phyloP scores from a whole-genome alignment of 805 yeast genomes.

The Myxozyma melibiosi region DNA sequence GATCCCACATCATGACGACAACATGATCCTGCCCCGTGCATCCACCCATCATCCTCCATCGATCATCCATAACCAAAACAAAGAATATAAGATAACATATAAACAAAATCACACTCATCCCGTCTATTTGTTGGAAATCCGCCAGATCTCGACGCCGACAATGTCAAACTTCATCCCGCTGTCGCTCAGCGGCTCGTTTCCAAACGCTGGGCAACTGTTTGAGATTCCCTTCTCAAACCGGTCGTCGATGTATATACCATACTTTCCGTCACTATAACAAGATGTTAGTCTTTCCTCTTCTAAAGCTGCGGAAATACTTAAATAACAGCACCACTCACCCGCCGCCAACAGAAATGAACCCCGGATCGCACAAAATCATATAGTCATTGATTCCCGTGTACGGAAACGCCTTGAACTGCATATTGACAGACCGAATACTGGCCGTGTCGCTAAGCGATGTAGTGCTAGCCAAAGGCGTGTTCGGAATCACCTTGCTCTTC shows the following conservation, averaged over 20 bases:
- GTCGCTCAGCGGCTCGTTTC: conserved; percentile 76
- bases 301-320: background rate
- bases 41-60: too few species aligned
- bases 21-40: too few species aligned
- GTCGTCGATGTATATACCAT: conserved; percentile 86
- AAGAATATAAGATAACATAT: background rate
- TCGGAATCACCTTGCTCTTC: conserved; percentile 71
- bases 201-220: conserved; percentile 79
- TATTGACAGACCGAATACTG: conserved; percentile 15
- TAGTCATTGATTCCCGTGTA: conserved; percentile 88
- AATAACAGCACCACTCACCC: conserved; percentile 46
- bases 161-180: conserved; percentile 67
- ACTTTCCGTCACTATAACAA: conserved; percentile 62
- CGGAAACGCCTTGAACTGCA: conserved; percentile 76
- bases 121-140: conserved; percentile 46
- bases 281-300: background rate
- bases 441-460: conserved; percentile 52
- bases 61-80: background rate
- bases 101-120: background rate
- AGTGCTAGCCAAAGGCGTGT: conserved; percentile 81
- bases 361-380: conserved; percentile 75
- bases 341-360: conserved; percentile 82
- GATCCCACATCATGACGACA: too few species aligned
- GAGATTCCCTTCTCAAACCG: conserved; percentile 76
- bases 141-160: conserved; percentile 83